phyloP scores from a whole-genome alignment of 345 rosid species.

The Camelina neglecta region DNA sequence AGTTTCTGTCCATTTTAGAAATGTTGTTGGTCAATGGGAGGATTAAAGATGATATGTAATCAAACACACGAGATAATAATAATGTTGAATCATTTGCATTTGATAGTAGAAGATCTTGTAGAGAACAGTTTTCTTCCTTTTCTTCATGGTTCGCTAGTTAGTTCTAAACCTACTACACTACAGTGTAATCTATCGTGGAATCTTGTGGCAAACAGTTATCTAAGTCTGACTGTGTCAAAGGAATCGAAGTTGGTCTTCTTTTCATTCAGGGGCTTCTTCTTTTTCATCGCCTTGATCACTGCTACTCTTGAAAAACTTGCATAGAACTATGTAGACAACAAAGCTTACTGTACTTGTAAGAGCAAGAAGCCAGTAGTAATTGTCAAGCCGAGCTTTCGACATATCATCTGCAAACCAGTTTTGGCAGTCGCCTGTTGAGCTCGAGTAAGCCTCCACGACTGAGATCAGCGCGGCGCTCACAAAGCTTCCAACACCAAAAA shows the following conservation, averaged over 20 bases:
- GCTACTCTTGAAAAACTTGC: slow-evolving; percentile 59
- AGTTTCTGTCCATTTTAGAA: slow-evolving; percentile 10
- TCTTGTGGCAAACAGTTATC: slow-evolving; percentile 16
- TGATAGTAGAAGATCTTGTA: neutral
- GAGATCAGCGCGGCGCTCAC: slow-evolving; percentile 73
- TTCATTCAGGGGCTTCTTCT: slow-evolving; percentile 17
- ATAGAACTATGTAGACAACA: slow-evolving; percentile 57
- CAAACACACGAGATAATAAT: slow-evolving; percentile 31
- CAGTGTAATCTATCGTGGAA: slow-evolving; percentile 19
- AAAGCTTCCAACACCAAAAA: slow-evolving; percentile 94
- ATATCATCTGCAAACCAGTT: slow-evolving; percentile 92
- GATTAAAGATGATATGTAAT: slow-evolving; percentile 27
- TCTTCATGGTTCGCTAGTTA: slow-evolving; percentile 24
- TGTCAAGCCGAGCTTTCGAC: slow-evolving; percentile 76
- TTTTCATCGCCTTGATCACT: slow-evolving; percentile 46
- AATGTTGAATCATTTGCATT: slow-evolving; percentile 22
- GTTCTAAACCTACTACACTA: slow-evolving; percentile 24
- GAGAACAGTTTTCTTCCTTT: slow-evolving; percentile 9
- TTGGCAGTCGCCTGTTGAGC: slow-evolving; percentile 47
- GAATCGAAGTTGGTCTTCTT: slow-evolving; percentile 9
- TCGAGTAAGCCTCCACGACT: slow-evolving; percentile 54
- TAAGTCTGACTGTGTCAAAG: slow-evolving; percentile 7
- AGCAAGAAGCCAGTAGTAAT: slow-evolving; percentile 82
- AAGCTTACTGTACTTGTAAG: slow-evolving; percentile 63
- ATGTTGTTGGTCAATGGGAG: slow-evolving; percentile 20